Base-by-base conservation (phyloP, 2,329 filamentous ascomycete genomes). In the Calonectria crousiana region DNA sequence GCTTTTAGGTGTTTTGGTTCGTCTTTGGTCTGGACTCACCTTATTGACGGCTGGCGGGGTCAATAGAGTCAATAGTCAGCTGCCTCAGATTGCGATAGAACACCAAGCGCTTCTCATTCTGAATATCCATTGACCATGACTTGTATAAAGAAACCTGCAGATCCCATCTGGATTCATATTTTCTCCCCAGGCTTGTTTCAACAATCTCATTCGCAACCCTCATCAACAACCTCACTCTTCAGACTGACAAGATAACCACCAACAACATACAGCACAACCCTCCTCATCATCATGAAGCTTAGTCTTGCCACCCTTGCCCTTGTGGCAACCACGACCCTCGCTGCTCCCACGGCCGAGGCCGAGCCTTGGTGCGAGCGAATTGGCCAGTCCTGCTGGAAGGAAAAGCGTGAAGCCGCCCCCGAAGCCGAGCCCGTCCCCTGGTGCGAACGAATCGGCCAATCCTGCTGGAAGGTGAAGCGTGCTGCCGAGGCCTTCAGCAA, bases 381-480 rank as follows among this genome's bases (percentile, higher is more conserved):
- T 36, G 86, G 87, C 34, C 81, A 85, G 72, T 78, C 81, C 18
- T 89, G 87, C 83, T 82, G 80, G 79, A 86, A 86, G 77, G 82
- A 81, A 67, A 86, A 85, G 81, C 85, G 85, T 62, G 84, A 69
- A 11, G 76, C 80, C 53, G 72, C 72, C 41, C 71, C 80, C 53
- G 79, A 79, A 44, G 60, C 78, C 8, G 78, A 76, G 38, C 76
- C 78, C 20, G 76, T 80, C 53, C 79, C 81, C 6, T 83, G 82
- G 76, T 88, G 87, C 79, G 76, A 83, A 75, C 79, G 82, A 47
- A 81, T 81, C 36, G 86, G 87, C 41, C 81, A 85, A 72, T 78
- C 81, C n/a, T 88, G 87, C 83, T 82, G 80, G 79, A 86, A 86
- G 77, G 83, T 81, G 69, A 86, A 85, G 80, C 85, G 85, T 65